A percentile compares a stretch with the other conserved stretches of the same genome.
Evolutionary conservation across 1,139 yeast genomes (phyloP).

Genomic region (Yamadazyma spencermartinsiae): DNA sequence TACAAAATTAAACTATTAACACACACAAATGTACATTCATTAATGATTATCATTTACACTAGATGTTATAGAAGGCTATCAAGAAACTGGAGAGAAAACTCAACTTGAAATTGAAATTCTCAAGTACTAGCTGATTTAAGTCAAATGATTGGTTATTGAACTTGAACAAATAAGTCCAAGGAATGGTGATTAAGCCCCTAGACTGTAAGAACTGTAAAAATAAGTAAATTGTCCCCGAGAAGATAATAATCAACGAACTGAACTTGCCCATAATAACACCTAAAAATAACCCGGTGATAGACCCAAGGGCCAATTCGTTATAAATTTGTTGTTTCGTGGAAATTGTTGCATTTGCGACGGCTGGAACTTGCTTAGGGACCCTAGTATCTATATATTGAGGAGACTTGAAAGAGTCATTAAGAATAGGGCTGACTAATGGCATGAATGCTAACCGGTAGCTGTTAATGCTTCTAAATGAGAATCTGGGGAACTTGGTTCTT

Average conservation of each 20-base stretch:
- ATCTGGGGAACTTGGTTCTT: constrained; percentile 16
- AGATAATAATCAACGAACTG: constrained; percentile 55
- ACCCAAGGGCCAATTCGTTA: constrained; percentile 68
- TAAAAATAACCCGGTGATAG: constrained; percentile 60
- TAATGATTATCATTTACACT: constrained; percentile 3
- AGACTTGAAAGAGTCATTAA: constrained; percentile 9
- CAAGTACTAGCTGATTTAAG: constrained; percentile 53
- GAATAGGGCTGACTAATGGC: constrained; percentile 9
- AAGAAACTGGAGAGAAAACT: constrained; percentile 59
- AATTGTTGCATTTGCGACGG: constrained; percentile 4
- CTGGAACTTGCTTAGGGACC: constrained; percentile 2
- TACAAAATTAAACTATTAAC: neutral
- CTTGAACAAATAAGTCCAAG: constrained; percentile 45
- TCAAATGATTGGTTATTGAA: constrained; percentile 51
- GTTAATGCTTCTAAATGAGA: constrained; percentile 11
- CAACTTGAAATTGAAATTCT: constrained; percentile 65
- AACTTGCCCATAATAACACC: constrained; percentile 70
- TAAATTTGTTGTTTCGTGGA: constrained; percentile 33
- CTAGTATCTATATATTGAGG: constrained; percentile 2
- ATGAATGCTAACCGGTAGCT: constrained; percentile 12
- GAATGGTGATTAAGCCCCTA: constrained; percentile 54
- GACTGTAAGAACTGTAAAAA: constrained; percentile 60
- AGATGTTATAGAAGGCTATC: constrained; percentile 64
- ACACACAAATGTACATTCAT: constrained; percentile 1
- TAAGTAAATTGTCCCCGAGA: constrained; percentile 52